Conservation (phyloP, 495 filamentous ascomycete genomes). For the Penicillium coprophilum region DNA sequence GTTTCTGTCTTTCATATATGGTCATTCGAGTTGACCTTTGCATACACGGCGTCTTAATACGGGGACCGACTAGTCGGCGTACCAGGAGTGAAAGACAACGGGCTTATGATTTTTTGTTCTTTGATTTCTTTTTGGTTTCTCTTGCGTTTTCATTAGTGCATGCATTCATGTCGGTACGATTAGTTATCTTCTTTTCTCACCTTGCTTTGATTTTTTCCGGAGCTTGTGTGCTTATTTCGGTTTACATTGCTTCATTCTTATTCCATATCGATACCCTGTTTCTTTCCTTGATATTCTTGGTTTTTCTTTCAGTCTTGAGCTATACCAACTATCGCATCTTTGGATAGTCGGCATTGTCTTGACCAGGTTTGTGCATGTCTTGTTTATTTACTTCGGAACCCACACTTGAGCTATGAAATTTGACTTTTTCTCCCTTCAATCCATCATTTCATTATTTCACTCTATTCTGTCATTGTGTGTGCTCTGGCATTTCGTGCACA, state of each 20-base stretch:
- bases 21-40: constrained; percentile 36
- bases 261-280: constrained; percentile 42
- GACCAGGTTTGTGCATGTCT: constrained; percentile 2
- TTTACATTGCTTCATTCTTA: constrained; percentile 17
- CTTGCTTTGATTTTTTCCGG: constrained; percentile 21
- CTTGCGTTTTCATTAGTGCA: constrained; percentile 13
- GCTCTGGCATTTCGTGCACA: neutral
- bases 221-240: constrained; percentile 24
- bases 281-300: constrained; percentile 10
- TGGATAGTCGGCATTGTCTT: neutral
- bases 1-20: constrained; percentile 8
- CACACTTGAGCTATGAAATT: constrained; percentile 5
- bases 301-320: neutral
- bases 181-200: neutral
- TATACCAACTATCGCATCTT: neutral
- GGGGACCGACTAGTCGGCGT: constrained; percentile 33
- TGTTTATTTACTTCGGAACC: constrained; percentile 1
- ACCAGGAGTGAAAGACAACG: constrained; percentile 34
- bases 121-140: constrained; percentile 14
- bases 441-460: too few relatives aligned
- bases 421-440: neutral
- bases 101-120: constrained; percentile 23
- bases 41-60: constrained; percentile 44
- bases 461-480: neutral
- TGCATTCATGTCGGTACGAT: constrained; percentile 1